phyloP scores from a whole-genome alignment of 495 filamentous ascomycete species.

The Xylaria telfairii region DNA sequence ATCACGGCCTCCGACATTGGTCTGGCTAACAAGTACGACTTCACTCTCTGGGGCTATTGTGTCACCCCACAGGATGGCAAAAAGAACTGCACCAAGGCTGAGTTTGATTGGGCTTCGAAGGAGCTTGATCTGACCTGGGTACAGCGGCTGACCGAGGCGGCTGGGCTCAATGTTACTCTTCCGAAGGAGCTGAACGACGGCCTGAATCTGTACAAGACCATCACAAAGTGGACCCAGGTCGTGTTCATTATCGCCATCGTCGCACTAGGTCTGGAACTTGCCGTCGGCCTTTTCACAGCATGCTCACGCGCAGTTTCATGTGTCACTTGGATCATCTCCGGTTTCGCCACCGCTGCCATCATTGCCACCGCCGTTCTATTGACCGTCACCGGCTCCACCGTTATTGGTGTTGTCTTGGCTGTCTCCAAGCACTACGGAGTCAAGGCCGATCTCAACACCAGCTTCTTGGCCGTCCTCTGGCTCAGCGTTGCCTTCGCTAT shows the following conservation, averaged over 20 bases:
- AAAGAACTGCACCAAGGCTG: conserved; percentile 62
- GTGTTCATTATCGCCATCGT: conserved; percentile 73
- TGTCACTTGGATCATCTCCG: conserved; percentile 53
- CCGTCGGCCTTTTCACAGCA: conserved; percentile 77
- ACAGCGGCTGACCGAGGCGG: conserved; percentile 46
- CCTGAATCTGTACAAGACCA: conserved; percentile 71
- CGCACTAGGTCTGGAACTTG: conserved; percentile 74
- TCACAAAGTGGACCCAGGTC: conserved; percentile 82
- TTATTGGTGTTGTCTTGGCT: conserved; percentile 71
- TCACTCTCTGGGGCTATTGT: conserved; percentile 91
- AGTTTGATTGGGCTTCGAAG: conserved; percentile 80
- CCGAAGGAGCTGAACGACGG: conserved; percentile 68
- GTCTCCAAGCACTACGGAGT: conserved; percentile 71
- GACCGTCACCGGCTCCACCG: conserved; percentile 65
- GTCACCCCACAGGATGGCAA: conserved; percentile 53
- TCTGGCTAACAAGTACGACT: conserved; percentile 78
- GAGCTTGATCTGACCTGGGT: conserved; percentile 61
- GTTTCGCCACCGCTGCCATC: conserved; percentile 65
- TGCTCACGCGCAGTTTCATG: conserved; percentile 56
- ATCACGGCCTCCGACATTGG: conserved; percentile 60
- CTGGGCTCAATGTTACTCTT: conserved; percentile 56
- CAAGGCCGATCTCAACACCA: conserved; percentile 64
- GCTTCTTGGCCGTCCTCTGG: conserved; percentile 76
- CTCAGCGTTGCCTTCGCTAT: conserved; percentile 77
- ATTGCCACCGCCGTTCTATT: conserved; percentile 64